phyloP scores from a whole-genome alignment of 225 moss, liverwort and hornwort genomes.

The Bryum argenteum region DNA sequence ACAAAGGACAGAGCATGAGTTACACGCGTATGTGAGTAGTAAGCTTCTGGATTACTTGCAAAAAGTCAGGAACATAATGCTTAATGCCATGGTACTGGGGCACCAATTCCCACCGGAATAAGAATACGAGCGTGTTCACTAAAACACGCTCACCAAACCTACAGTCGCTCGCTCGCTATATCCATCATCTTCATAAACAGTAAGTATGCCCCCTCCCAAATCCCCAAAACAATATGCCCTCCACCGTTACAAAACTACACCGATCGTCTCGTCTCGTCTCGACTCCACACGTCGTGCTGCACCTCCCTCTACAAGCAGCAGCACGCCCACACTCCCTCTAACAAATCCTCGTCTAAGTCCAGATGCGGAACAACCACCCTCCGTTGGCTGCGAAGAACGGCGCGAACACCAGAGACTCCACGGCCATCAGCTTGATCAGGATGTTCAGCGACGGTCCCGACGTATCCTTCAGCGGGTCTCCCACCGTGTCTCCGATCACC shows the following conservation, averaged over 20 bases:
- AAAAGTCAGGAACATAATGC: slow-evolving; percentile 20
- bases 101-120: slow-evolving; percentile 19
- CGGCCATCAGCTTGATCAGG: slow-evolving; percentile 73
- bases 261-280: not conserved
- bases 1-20: too few species aligned
- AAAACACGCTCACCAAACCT: slow-evolving; percentile 31
- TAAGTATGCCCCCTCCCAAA: slow-evolving; percentile 16
- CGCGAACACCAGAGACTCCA: slow-evolving; percentile 67
- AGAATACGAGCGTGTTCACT: slow-evolving; percentile 35
- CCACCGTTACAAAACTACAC: slow-evolving; percentile 16
- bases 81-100: slow-evolving; percentile 19
- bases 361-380: slow-evolving; percentile 63
- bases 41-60: slow-evolving; percentile 7
- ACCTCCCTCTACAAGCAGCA: not conserved
- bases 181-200: slow-evolving; percentile 9
- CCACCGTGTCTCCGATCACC: slow-evolving; percentile 70
- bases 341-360: slow-evolving; percentile 27
- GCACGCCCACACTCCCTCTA: not conserved
- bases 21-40: not conserved
- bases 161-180: slow-evolving; percentile 9
- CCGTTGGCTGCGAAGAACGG: slow-evolving; percentile 67
- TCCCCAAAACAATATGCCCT: slow-evolving; percentile 21
- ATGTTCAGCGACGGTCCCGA: slow-evolving; percentile 71
- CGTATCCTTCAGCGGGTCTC: slow-evolving; percentile 73
- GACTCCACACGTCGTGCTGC: not conserved